A percentile compares a stretch with the other conserved stretches of the same genome.
Conservation (phyloP, 306 rosid genomes). For the Trifolium subterraneum region DNA sequence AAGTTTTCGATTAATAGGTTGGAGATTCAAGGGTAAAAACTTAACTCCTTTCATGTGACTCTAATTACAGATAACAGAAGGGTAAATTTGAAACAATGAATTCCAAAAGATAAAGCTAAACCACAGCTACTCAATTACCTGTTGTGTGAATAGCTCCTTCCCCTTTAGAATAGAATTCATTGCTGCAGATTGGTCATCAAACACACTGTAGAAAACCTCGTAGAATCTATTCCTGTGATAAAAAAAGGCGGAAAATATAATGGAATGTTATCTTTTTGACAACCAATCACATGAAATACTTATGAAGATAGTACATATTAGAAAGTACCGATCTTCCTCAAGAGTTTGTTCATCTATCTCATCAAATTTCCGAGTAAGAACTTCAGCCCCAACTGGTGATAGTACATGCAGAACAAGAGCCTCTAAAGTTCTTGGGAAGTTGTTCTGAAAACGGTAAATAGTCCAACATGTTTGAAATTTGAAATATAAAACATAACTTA, state of each 20-base stretch:
- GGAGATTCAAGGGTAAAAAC: neutral
- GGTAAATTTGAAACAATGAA: constrained; percentile 29
- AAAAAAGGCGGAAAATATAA: constrained; percentile 34
- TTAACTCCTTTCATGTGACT: constrained; percentile 10
- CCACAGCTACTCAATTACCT: constrained; percentile 60
- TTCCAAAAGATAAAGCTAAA: constrained; percentile 47
- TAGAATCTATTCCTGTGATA: constrained; percentile 70
- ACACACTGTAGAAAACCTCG: constrained; percentile 77
- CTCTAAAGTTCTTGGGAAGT: constrained; percentile 92
- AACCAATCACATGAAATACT: constrained; percentile 33
- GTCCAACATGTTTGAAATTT: constrained; percentile 36
- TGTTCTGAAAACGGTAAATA: constrained; percentile 57
- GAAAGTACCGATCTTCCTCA: constrained; percentile 73
- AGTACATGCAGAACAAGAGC: constrained; percentile 85
- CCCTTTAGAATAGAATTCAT: constrained; percentile 87
- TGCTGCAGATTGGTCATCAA: constrained; percentile 84
- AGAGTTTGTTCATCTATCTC: constrained; percentile 74
- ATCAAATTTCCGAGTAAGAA: constrained; percentile 87
- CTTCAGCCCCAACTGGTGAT: constrained; percentile 89
- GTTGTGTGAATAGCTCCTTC: constrained; percentile 79
- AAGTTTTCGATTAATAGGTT: neutral
- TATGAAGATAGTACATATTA: constrained; percentile 31
- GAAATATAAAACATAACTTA: constrained; percentile 34
- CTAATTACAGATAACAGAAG: constrained; percentile 1
- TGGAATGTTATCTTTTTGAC: constrained; percentile 40